phyloP scores from a whole-genome alignment of 2,329 filamentous ascomycete species.

The Paradendryphiella salina region DNA sequence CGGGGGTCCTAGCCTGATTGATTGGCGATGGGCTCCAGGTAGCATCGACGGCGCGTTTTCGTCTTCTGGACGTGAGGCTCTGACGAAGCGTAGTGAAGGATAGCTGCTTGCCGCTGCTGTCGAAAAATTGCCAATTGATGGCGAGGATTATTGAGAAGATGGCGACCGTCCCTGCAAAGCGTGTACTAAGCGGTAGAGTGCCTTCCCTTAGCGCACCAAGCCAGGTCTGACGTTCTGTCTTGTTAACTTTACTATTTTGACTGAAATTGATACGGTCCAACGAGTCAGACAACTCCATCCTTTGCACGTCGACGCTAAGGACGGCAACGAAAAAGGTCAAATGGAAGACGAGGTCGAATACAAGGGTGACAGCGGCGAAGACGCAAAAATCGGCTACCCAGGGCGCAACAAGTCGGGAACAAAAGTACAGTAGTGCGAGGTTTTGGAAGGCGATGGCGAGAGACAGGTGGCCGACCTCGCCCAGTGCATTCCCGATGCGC shows the following conservation, averaged over 20 bases:
- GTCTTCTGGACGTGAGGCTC: slow-evolving; percentile 29
- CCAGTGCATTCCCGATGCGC: slow-evolving; percentile 73
- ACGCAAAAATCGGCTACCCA: slow-evolving; percentile 75
- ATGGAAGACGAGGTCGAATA: slow-evolving; percentile 77
- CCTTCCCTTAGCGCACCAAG: slow-evolving; percentile 64
- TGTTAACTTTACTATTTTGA: slow-evolving; percentile 52
- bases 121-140: slow-evolving; percentile 78
- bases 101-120: slow-evolving; percentile 54
- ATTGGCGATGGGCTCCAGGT: slow-evolving; percentile 58
- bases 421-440: slow-evolving; percentile 64
- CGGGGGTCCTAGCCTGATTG: slow-evolving; percentile 75
- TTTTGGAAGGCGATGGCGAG: slow-evolving; percentile 71
- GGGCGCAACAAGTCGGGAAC: slow-evolving; percentile 69
- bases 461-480: slow-evolving; percentile 70
- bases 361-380: slow-evolving; percentile 73
- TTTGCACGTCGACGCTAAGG: slow-evolving; percentile 75
- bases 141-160: slow-evolving; percentile 72
- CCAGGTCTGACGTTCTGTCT: slow-evolving; percentile 59
- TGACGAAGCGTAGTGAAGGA: slow-evolving; percentile 31
- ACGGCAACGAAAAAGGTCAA: slow-evolving; percentile 80
- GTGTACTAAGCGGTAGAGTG: slow-evolving; percentile 69
- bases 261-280: slow-evolving; percentile 53
- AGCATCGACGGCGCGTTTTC: slow-evolving; percentile 17
- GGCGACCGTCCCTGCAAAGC: slow-evolving; percentile 73
- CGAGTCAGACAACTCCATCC: slow-evolving; percentile 75